Percentiles rank a stretch among this genome's conserved stretches.
These are phyloP conservation scores for Rhizopogon roseolus DNA, from an alignment of 768 basidiomycete genomes.

Conservation along the genomic window DNA sequence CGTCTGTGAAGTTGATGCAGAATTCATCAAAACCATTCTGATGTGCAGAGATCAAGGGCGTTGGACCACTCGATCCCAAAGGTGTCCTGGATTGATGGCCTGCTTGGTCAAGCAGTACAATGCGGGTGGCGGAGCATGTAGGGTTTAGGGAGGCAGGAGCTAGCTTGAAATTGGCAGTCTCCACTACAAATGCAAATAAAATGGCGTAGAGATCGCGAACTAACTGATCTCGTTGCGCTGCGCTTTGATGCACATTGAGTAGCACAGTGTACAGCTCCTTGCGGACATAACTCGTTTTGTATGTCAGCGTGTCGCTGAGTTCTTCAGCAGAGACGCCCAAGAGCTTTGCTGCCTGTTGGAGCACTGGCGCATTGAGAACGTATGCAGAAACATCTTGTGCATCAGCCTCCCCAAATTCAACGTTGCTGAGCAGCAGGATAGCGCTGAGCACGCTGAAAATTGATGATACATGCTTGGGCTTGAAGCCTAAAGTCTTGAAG, in stretches of 20 bases:
- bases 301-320: conserved; percentile 48
- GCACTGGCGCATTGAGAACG: conserved; percentile 39
- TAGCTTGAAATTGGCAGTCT: conserved; percentile 57
- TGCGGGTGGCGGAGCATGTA: conserved; percentile 38
- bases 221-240: conserved; percentile 48
- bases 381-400: conserved; percentile 50
- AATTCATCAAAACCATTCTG: conserved; percentile 61
- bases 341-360: conserved; percentile 44
- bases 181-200: conserved; percentile 58
- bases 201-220: conserved; percentile 59
- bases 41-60: conserved; percentile 50
- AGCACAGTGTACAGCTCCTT: conserved; percentile 56
- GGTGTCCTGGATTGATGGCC: conserved; percentile 54
- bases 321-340: conserved; percentile 53
- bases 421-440: conserved; percentile 53
- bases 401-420: conserved; percentile 53
- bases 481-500: conserved; percentile 56
- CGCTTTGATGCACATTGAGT: conserved; percentile 46
- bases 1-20: conserved; percentile 54
- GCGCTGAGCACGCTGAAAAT: conserved; percentile 51
- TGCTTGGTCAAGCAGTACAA: conserved; percentile 50
- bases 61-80: conserved; percentile 32
- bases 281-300: conserved; percentile 52
- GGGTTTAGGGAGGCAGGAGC: conserved; percentile 39
- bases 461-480: conserved; percentile 49